Conservation (phyloP, 345 rosid genomes). For the Acer campestre region DNA sequence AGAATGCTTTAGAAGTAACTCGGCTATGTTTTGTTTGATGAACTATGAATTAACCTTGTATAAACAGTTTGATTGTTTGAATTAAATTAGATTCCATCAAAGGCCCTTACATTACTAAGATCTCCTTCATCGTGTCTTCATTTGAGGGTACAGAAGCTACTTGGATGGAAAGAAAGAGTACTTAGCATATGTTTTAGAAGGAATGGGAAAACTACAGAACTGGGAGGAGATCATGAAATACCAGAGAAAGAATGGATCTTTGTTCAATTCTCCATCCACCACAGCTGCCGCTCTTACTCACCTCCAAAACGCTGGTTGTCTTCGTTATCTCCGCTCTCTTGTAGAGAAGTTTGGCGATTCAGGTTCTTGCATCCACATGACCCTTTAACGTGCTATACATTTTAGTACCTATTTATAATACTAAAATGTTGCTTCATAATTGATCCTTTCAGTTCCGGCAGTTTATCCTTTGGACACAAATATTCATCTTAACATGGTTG, state of each 20-base stretch:
- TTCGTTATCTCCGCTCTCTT: constrained; percentile 55
- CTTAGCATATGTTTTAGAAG: constrained; percentile 70
- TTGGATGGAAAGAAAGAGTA: constrained; percentile 58
- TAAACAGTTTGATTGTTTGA: neutral
- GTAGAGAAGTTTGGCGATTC: constrained; percentile 67
- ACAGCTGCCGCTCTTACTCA: constrained; percentile 75
- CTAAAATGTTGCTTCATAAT: constrained; percentile 16
- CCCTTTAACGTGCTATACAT: neutral
- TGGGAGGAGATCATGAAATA: constrained; percentile 69
- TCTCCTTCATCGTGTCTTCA: constrained; percentile 18
- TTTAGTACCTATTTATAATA: neutral
- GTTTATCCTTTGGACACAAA: constrained; percentile 60
- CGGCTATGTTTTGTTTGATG: neutral
- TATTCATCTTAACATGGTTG: constrained; percentile 62
- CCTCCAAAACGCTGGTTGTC: constrained; percentile 56
- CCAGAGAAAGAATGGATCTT: constrained; percentile 73
- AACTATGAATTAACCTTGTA: neutral
- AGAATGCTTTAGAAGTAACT: neutral
- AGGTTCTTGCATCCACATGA: constrained; percentile 40
- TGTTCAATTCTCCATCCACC: constrained; percentile 87
- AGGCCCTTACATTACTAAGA: too few species aligned
- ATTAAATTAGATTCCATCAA: neutral
- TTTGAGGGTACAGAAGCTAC: constrained; percentile 31
- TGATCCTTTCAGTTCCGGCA: constrained; percentile 67
- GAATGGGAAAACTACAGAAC: constrained; percentile 52